phyloP scores from a whole-genome alignment of 257 asterid genomes.

The Gentiana dahurica region DNA sequence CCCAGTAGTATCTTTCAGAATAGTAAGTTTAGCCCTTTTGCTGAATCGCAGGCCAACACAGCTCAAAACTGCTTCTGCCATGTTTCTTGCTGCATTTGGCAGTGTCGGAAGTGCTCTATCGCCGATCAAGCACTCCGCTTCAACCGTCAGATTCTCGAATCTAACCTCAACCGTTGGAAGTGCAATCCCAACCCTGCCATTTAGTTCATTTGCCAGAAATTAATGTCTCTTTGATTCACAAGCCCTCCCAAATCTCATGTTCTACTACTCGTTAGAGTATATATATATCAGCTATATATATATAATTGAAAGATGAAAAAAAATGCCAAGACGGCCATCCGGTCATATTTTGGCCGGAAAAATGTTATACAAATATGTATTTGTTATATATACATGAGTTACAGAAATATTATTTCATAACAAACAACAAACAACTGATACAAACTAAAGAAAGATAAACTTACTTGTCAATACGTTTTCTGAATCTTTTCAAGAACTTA shows the following conservation, averaged over 20 bases:
- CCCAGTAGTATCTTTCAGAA: slow-evolving; percentile 37
- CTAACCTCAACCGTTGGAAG: slow-evolving; percentile 43
- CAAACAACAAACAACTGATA: too few relatives aligned
- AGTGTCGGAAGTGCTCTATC: slow-evolving; percentile 55
- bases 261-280: too few relatives aligned
- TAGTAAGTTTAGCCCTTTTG: slow-evolving; percentile 23
- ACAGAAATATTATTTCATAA: too few relatives aligned
- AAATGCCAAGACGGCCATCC: too few relatives aligned
- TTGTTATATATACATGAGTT: too few relatives aligned
- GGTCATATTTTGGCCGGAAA: too few relatives aligned
- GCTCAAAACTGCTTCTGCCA: slow-evolving; percentile 26
- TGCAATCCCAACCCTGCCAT: slow-evolving; percentile 30
- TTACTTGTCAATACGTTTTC: slow-evolving; percentile 44
- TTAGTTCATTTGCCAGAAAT: neutral
- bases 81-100: slow-evolving; percentile 34
- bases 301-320: too few relatives aligned
- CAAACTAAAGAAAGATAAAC: slow-evolving; percentile 2
- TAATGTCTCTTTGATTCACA: too few relatives aligned
- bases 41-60: slow-evolving; percentile 30
- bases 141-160: slow-evolving; percentile 36
- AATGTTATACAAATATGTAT: too few relatives aligned
- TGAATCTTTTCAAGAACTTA: slow-evolving; percentile 32
- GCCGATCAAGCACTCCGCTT: slow-evolving; percentile 39
- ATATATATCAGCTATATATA: too few relatives aligned
- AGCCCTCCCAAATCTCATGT: too few relatives aligned